Evolutionary conservation across 495 filamentous ascomycete genomes (phyloP).

Genomic region (Penicillium macrosclerotiorum): DNA sequence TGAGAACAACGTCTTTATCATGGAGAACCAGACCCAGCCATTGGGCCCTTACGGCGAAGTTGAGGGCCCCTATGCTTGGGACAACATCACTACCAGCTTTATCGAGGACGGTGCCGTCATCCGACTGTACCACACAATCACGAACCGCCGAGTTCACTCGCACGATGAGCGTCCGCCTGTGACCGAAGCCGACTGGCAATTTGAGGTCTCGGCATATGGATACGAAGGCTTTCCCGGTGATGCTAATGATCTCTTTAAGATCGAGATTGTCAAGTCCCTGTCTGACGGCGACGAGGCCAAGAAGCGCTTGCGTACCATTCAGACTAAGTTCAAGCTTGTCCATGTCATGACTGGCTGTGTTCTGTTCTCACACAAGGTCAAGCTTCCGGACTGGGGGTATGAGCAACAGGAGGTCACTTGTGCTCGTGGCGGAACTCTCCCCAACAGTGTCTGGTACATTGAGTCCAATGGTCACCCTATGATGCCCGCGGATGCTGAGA

Average conservation of each 20-base stretch:
- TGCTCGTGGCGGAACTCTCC: slow-evolving; percentile 85
- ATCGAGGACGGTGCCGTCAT: slow-evolving; percentile 79
- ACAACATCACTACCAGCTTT: slow-evolving; percentile 62
- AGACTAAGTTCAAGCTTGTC: slow-evolving; percentile 92
- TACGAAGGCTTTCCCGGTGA: slow-evolving; percentile 97
- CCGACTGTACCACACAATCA: slow-evolving; percentile 77
- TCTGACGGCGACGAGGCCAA: slow-evolving; percentile 80
- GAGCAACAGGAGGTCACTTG: slow-evolving; percentile 99
- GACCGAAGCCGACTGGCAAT: slow-evolving; percentile 97
- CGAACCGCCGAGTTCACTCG: slow-evolving; percentile 87
- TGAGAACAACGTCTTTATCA: slow-evolving; percentile 90
- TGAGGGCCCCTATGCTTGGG: slow-evolving; percentile 79
- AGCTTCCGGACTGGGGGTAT: slow-evolving; percentile 93
- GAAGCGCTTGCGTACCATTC: slow-evolving; percentile 84
- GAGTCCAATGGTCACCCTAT: slow-evolving; percentile 83
- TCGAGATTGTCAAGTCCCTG: slow-evolving; percentile 90
- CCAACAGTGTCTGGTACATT: slow-evolving; percentile 96
- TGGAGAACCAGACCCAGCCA: slow-evolving; percentile 96
- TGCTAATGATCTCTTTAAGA: slow-evolving; percentile 91
- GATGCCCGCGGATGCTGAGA: slow-evolving; percentile 73
- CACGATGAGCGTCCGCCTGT: slow-evolving; percentile 97
- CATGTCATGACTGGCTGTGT: slow-evolving; percentile 97
- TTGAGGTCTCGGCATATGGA: slow-evolving; percentile 95
- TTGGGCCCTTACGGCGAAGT: slow-evolving; percentile 74
- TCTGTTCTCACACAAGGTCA: slow-evolving; percentile 97